These are phyloP conservation scores for Aspergillus sergii DNA, from an alignment of 2,329 filamentous ascomycete genomes.

Conservation along the genomic window DNA sequence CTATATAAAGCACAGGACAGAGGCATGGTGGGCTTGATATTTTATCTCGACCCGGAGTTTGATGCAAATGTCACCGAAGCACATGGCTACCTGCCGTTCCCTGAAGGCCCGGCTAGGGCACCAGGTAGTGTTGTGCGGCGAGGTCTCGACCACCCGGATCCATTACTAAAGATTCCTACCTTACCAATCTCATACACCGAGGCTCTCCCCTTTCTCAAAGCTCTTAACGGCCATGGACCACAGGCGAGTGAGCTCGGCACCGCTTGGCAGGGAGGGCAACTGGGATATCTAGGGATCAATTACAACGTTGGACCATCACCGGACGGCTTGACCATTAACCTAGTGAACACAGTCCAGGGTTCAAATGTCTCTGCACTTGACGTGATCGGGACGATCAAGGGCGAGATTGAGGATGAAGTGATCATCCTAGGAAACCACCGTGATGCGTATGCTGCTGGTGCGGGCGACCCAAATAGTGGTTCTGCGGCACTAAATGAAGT, in stretches of 20 bases:
- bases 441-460: not conserved
- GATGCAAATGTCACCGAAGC: not conserved
- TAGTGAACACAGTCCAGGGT: not conserved
- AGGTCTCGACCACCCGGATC: fast-evolving
- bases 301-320: not conserved
- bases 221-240: not conserved
- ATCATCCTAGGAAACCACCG: not conserved
- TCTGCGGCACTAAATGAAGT: not conserved
- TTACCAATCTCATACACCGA: not conserved
- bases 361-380: not conserved
- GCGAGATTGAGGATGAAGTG: not conserved
- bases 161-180: not conserved
- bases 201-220: not conserved
- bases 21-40: not conserved
- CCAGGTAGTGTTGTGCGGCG: not conserved
- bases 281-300: not conserved
- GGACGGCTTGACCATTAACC: not conserved
- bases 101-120: not conserved
- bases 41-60: not conserved
- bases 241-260: not conserved
- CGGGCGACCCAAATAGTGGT: not conserved
- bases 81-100: not conserved
- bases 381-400: not conserved
- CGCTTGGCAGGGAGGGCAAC: not conserved
- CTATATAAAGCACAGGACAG: not conserved